Evolutionary conservation across 495 filamentous ascomycete species (phyloP).

Genomic region (Aspergillus homomorphus): DNA sequence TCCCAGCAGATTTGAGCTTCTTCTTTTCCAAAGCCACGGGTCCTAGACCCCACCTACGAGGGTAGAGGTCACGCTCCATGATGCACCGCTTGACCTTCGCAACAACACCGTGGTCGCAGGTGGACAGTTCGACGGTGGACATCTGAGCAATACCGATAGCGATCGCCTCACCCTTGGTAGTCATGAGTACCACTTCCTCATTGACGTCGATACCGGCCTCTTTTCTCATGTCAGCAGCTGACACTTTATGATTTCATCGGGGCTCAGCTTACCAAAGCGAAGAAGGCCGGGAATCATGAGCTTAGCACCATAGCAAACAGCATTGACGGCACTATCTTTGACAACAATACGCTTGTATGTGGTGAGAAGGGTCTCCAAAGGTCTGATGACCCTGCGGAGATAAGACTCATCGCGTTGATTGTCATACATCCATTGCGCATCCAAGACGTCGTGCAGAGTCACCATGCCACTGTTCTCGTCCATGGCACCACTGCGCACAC

Average conservation of each 20-base stretch:
- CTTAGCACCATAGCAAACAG: slow-evolving; percentile 97
- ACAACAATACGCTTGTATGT: slow-evolving; percentile 94
- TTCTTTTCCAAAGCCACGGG: slow-evolving; percentile 93
- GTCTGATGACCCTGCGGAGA: slow-evolving; percentile 82
- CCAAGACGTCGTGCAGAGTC: slow-evolving; percentile 91
- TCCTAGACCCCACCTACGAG: slow-evolving; percentile 89
- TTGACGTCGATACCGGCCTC: slow-evolving; percentile 83
- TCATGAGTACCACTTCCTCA: slow-evolving; percentile 95
- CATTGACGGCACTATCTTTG: slow-evolving; percentile 94
- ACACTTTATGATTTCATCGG: neutral
- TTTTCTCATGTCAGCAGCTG: slow-evolving; percentile 34
- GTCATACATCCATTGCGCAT: slow-evolving; percentile 91
- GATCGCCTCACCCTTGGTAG: slow-evolving; percentile 97
- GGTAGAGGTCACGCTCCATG: slow-evolving; percentile 98
- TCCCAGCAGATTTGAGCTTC: slow-evolving; percentile 96
- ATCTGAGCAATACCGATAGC: slow-evolving; percentile 93
- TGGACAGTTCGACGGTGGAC: slow-evolving; percentile 86
- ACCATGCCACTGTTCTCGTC: slow-evolving; percentile 83
- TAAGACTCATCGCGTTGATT: slow-evolving; percentile 86
- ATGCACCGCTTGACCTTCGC: slow-evolving; percentile 98
- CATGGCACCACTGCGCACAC: slow-evolving; percentile 93
- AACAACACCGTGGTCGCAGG: slow-evolving; percentile 93
- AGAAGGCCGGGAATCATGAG: slow-evolving; percentile 95
- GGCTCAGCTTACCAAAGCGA: slow-evolving; percentile 63
- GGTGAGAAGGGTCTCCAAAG: slow-evolving; percentile 85